Conservation (phyloP, 495 filamentous ascomycete species). For the Chaetomium tenue region DNA sequence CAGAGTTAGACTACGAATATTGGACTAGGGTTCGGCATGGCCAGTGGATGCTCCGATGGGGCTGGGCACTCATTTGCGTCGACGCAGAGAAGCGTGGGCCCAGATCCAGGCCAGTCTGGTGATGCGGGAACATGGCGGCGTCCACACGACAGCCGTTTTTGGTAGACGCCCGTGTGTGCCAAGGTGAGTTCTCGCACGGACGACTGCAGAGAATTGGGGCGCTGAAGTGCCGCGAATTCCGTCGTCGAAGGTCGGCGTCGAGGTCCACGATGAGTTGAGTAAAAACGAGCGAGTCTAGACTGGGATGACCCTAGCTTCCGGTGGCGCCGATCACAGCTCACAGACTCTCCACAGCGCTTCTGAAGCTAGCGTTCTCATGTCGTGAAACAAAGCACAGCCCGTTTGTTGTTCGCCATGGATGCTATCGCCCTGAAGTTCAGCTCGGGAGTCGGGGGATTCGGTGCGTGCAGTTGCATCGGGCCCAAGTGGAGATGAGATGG, state of each 20-base stretch:
- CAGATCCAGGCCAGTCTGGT: not conserved
- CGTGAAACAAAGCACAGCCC: conserved; percentile 1
- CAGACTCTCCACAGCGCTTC: no score
- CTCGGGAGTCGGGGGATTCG: not conserved
- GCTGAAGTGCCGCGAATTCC: not conserved
- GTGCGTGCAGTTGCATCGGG: not conserved
- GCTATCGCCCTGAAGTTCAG: conserved; percentile 13
- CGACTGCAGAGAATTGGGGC: not conserved
- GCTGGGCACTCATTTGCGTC: conserved; percentile 12
- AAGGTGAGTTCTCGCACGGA: conserved; percentile 10
- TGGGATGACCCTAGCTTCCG: not conserved
- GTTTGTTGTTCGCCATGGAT: conserved; percentile 1
- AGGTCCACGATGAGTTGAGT: not conserved
- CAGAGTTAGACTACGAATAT: no score
- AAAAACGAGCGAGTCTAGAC: not conserved
- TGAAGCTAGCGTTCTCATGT: not conserved
- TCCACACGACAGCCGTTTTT: not conserved
- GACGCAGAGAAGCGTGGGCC: not conserved
- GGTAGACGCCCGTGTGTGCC: not conserved
- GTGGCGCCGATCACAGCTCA: not conserved
- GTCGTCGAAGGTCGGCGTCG: not conserved
- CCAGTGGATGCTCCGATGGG: not conserved
- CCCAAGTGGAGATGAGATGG: not conserved
- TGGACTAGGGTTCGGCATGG: conserved; percentile 4
- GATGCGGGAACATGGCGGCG: conserved; percentile 4